These are phyloP conservation scores for Cucurbita argyrosperma DNA, from an alignment of 306 rosid genomes.

Conservation along the genomic window DNA sequence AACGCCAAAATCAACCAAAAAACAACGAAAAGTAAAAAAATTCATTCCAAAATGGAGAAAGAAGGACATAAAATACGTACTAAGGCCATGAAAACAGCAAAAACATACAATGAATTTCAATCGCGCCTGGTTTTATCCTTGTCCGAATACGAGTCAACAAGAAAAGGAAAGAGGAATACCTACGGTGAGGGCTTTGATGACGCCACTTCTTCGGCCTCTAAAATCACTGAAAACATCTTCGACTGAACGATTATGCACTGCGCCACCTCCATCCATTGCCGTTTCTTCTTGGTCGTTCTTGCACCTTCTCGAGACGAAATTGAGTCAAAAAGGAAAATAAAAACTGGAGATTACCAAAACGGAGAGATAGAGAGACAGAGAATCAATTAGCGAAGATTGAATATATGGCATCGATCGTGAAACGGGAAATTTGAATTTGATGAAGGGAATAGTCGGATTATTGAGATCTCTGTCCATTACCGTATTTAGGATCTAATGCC, in stretches of 20 bases:
- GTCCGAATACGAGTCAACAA: background rate
- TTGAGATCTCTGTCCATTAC: background rate
- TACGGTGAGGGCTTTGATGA: slow-evolving; percentile 74
- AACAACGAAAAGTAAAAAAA: background rate
- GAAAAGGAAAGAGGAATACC: slow-evolving; percentile 21
- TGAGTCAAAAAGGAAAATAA: background rate
- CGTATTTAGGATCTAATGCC: background rate
- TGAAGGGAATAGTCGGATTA: background rate
- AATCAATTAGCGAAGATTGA: background rate
- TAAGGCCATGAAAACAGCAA: background rate
- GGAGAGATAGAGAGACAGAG: background rate
- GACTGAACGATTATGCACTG: slow-evolving; percentile 65
- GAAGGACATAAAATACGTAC: background rate
- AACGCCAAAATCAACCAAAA: background rate
- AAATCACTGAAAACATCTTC: slow-evolving; percentile 92
- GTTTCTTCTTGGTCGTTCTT: background rate
- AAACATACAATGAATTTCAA: background rate
- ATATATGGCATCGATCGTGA: background rate
- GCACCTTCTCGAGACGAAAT: background rate
- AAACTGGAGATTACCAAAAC: background rate
- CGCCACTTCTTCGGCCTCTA: slow-evolving; percentile 72
- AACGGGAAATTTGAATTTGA: background rate
- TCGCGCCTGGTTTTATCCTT: background rate
- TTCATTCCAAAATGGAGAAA: background rate
- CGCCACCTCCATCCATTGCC: slow-evolving; percentile 42